phyloP scores from a whole-genome alignment of 139 green algal genomes.

The Micractinium sp. region DNA sequence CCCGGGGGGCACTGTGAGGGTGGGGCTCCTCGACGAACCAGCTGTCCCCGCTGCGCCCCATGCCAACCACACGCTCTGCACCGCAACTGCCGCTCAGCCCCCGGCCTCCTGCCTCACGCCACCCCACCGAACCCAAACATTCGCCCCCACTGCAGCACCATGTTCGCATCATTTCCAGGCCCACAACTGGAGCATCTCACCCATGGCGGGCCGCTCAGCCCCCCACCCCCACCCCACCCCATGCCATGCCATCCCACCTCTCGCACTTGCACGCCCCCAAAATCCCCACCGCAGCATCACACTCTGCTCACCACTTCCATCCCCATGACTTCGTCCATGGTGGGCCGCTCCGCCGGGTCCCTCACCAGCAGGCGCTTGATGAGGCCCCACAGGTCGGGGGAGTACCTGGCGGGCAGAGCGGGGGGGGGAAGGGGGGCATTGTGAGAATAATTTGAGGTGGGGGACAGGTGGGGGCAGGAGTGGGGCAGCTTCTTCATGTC shows the following conservation, averaged over 20 bases:
- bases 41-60: no score
- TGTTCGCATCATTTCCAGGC: not conserved
- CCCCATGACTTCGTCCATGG: slow-evolving; percentile 22
- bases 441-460: no score
- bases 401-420: not conserved
- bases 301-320: not conserved
- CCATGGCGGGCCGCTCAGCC: not conserved
- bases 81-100: no score
- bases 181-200: not conserved
- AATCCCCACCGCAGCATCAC: no score
- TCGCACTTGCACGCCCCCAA: not conserved
- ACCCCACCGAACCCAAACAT: no score
- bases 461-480: no score
- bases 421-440: no score
- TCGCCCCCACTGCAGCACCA: not conserved
- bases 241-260: not conserved
- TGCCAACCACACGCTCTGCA: no score
- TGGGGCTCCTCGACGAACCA: no score
- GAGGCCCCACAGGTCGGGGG: not conserved
- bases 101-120: no score
- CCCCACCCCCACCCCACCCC: not conserved
- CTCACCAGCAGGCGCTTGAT: slow-evolving; percentile 17
- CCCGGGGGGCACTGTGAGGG: no score
- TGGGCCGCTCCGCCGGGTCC: slow-evolving; percentile 16
- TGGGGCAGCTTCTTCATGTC: no score